A percentile compares a stretch with the other conserved stretches of the same genome.
Conservation (phyloP, 2,329 filamentous ascomycete genomes). For the Phyllosticta citrichinensis region DNA sequence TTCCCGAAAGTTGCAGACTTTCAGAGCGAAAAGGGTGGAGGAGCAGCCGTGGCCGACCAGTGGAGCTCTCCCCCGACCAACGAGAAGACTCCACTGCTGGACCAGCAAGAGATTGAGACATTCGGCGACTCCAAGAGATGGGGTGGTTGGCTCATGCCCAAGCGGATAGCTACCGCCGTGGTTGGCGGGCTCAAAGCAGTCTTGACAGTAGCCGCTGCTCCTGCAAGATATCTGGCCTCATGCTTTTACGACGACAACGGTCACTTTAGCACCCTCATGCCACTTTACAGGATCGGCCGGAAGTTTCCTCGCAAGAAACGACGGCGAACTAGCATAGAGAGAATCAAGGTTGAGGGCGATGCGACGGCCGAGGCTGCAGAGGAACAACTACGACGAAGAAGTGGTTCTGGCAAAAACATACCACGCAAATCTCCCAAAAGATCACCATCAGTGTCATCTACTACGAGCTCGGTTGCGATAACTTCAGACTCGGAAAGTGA, state of each 20-base stretch:
- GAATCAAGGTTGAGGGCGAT: constrained; percentile 15
- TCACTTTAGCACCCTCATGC: constrained; percentile 66
- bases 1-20: background rate
- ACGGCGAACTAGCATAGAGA: background rate
- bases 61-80: constrained; percentile 26
- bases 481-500: constrained; percentile 54
- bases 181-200: constrained; percentile 70
- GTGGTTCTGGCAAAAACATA: constrained; percentile 1
- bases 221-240: constrained; percentile 71
- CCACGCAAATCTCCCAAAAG: constrained; percentile 24
- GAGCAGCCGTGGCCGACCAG: background rate
- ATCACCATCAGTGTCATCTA: constrained; percentile 31
- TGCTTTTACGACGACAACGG: constrained; percentile 76
- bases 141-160: constrained; percentile 46
- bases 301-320: constrained; percentile 35
- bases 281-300: constrained; percentile 52
- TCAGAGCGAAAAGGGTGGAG: background rate
- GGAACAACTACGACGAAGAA: constrained; percentile 2
- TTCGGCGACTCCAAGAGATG: constrained; percentile 26
- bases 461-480: constrained; percentile 50
- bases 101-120: constrained; percentile 17
- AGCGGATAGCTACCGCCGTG: constrained; percentile 60
- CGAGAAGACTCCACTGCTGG: constrained; percentile 63
- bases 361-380: constrained; percentile 3
- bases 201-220: constrained; percentile 66